phyloP scores from a whole-genome alignment of 305 asterid species.

The Ajuga reptans region DNA sequence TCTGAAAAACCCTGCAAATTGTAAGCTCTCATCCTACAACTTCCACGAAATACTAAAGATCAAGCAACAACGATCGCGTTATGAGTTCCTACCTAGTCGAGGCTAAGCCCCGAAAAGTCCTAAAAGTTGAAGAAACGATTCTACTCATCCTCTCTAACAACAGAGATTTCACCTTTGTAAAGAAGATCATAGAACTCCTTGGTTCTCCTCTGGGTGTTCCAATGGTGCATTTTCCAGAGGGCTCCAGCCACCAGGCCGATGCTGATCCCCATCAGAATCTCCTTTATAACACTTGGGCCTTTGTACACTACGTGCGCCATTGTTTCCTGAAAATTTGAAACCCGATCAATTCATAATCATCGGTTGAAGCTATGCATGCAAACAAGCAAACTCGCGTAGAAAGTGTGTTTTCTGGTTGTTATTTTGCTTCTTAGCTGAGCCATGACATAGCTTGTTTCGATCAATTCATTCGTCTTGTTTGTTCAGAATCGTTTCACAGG shows the following conservation, averaged over 20 bases:
- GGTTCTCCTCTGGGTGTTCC: conserved; percentile 41
- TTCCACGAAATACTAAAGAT: background rate
- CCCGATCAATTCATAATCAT: background rate
- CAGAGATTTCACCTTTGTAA: conserved; percentile 43
- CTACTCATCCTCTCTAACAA: conserved; percentile 47
- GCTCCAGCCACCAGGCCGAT: conserved; percentile 56
- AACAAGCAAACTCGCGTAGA: background rate
- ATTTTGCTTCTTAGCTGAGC: background rate
- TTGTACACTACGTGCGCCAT: conserved; percentile 35
- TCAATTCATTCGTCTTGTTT: background rate
- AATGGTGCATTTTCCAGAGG: conserved; percentile 59
- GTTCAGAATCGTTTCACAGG: background rate
- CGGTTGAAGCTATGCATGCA: background rate
- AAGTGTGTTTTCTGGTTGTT: background rate
- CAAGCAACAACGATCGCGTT: background rate
- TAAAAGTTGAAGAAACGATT: background rate
- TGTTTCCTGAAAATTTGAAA: background rate
- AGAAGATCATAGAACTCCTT: conserved; percentile 51
- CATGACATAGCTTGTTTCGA: background rate
- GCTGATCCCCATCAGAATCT: conserved; percentile 38
- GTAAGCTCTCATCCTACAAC: background rate
- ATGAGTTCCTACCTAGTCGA: background rate
- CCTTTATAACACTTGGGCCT: conserved; percentile 57
- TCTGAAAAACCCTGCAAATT: background rate
- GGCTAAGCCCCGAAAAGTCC: background rate